These are phyloP conservation scores for Petunia secreta DNA, from an alignment of 257 asterid species.

Conservation along the genomic window DNA sequence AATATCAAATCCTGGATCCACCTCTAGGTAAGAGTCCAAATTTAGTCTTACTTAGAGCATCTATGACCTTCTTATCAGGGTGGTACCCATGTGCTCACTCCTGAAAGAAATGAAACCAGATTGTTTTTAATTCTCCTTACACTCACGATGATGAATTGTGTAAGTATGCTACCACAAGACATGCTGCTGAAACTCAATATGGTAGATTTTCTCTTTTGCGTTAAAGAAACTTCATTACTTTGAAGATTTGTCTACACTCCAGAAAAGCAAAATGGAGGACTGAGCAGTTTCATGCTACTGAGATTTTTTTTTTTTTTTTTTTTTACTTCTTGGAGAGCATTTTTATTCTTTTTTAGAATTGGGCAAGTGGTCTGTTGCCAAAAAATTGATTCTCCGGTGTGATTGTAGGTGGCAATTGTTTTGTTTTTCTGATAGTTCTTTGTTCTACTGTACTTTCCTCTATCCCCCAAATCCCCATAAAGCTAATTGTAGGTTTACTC, in stretches of 20 bases:
- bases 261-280: background rate
- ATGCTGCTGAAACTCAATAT: background rate
- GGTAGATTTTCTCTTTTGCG: background rate
- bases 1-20: no score
- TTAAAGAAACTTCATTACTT: background rate
- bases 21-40: background rate
- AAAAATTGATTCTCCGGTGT: background rate
- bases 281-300: background rate
- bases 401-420: background rate
- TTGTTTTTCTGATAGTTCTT: background rate
- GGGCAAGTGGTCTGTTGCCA: background rate
- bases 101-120: background rate
- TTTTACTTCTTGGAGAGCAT: background rate
- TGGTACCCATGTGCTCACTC: background rate
- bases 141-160: background rate
- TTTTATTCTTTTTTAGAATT: background rate
- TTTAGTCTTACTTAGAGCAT: background rate
- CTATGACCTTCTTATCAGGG: background rate
- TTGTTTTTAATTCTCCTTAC: background rate
- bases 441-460: background rate
- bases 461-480: background rate
- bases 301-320: background rate
- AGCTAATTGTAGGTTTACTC: background rate
- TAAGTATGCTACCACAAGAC: background rate
- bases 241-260: background rate